These are phyloP conservation scores for Sechiopsis laciniata DNA, from an alignment of 306 rosid genomes.

Conservation along the genomic window DNA sequence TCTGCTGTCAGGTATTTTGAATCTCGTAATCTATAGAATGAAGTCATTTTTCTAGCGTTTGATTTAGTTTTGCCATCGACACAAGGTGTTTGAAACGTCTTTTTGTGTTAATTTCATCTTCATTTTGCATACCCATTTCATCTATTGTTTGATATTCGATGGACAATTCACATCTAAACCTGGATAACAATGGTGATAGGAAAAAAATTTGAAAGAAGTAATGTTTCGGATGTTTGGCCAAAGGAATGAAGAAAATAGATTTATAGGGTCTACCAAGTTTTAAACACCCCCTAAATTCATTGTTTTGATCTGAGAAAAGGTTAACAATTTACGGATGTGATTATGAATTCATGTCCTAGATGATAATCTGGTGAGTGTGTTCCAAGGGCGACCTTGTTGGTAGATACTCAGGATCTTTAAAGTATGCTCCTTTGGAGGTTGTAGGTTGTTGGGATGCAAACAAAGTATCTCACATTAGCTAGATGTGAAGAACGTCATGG, in stretches of 20 bases:
- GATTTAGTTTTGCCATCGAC: constrained; percentile 9
- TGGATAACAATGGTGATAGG: neutral
- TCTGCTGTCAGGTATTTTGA: constrained; percentile 52
- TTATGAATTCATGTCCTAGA: neutral
- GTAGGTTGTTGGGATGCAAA: too few relatives aligned
- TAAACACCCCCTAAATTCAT: neutral
- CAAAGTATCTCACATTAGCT: too few relatives aligned
- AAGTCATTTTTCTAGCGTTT: neutral
- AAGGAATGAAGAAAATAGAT: neutral
- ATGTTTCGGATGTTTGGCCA: neutral
- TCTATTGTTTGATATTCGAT: constrained; percentile 9
- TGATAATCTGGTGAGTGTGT: neutral
- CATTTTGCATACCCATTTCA: constrained; percentile 2
- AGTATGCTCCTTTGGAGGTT: too few relatives aligned
- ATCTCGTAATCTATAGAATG: neutral
- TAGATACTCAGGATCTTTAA: too few relatives aligned
- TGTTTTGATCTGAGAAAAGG: neutral
- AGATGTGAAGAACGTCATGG: too few relatives aligned
- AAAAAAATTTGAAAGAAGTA: neutral
- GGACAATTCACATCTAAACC: neutral
- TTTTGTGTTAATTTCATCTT: neutral
- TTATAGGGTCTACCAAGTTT: neutral
- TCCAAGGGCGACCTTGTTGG: too few relatives aligned
- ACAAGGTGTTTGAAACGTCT: neutral
- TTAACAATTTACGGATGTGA: neutral